Percentiles rank a stretch among this genome's conserved stretches.
These are phyloP conservation scores for Psidium guajava DNA, from an alignment of 345 rosid species.

Conservation along the genomic window DNA sequence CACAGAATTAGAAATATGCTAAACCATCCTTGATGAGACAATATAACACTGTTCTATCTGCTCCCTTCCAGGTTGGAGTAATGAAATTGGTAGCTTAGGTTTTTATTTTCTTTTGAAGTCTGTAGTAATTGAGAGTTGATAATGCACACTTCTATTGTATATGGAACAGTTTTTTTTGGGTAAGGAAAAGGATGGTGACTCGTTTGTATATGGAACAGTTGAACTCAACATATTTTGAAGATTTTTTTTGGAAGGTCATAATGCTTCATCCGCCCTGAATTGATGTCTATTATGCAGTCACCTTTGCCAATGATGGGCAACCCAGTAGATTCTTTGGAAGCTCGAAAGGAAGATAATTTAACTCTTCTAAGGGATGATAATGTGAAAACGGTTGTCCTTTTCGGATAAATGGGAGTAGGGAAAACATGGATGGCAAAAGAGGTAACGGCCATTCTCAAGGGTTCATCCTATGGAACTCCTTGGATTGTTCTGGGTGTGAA, in stretches of 20 bases:
- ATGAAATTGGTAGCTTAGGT: no score
- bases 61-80: not conserved
- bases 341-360: fast-evolving
- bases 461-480: not conserved
- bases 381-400: not conserved
- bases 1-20: no score
- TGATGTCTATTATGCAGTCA: fast-evolving
- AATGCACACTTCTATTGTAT: fast-evolving
- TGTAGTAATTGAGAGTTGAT: not conserved
- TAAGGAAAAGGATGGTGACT: no score
- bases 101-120: not conserved
- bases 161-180: no score
- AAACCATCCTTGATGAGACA: not conserved
- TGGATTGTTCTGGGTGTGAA: not conserved
- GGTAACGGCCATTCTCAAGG: not conserved
- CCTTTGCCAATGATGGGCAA: fast-evolving
- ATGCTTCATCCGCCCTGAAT: not conserved
- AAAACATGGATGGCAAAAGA: slow-evolving; percentile 7
- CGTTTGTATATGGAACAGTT: not conserved
- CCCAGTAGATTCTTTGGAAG: fast-evolving
- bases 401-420: not conserved
- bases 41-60: not conserved
- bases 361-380: fast-evolving
- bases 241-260: no score
- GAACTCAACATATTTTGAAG: not conserved